Conservation (phyloP, 768 basidiomycete species). For the Mycena leptocephala region DNA sequence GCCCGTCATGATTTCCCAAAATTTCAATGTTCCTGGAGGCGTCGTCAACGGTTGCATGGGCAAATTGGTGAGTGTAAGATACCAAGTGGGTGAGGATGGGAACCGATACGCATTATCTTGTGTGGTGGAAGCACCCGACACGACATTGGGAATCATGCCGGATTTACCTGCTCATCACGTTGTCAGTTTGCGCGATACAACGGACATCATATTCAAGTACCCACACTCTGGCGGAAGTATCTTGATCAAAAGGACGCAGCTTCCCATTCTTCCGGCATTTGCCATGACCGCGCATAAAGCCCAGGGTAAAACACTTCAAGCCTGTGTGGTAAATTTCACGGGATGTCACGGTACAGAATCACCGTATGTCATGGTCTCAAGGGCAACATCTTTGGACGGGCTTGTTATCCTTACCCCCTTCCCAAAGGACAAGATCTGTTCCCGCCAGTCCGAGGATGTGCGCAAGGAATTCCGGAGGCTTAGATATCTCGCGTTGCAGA, state of each 20-base stretch:
- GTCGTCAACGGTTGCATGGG: slow-evolving; percentile 46
- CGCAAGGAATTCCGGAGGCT: background rate
- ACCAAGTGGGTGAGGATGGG: slow-evolving; percentile 31
- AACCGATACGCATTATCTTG: slow-evolving; percentile 35
- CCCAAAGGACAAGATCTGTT: slow-evolving; percentile 10
- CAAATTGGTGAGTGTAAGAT: slow-evolving; percentile 30
- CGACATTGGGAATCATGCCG: slow-evolving; percentile 20
- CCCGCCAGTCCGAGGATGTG: background rate
- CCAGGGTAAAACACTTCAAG: slow-evolving; percentile 43
- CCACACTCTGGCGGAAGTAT: background rate
- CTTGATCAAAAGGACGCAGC: slow-evolving; percentile 35
- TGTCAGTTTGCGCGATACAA: slow-evolving; percentile 33
- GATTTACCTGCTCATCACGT: slow-evolving; percentile 30
- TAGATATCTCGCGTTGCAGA: background rate
- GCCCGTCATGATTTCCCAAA: slow-evolving; percentile 47
- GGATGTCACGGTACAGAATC: slow-evolving; percentile 37
- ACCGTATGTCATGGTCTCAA: slow-evolving; percentile 52
- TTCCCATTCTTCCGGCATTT: slow-evolving; percentile 46
- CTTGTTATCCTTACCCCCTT: slow-evolving; percentile 42
- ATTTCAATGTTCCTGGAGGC: slow-evolving; percentile 44
- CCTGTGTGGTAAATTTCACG: slow-evolving; percentile 39
- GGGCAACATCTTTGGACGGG: slow-evolving; percentile 37
- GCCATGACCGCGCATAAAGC: slow-evolving; percentile 48
- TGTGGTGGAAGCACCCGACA: slow-evolving; percentile 34
- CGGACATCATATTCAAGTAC: background rate